A percentile compares a stretch with the other conserved stretches of the same genome.
Conservation (phyloP, 2,329 filamentous ascomycete genomes). For the Ascochyta lentis region DNA sequence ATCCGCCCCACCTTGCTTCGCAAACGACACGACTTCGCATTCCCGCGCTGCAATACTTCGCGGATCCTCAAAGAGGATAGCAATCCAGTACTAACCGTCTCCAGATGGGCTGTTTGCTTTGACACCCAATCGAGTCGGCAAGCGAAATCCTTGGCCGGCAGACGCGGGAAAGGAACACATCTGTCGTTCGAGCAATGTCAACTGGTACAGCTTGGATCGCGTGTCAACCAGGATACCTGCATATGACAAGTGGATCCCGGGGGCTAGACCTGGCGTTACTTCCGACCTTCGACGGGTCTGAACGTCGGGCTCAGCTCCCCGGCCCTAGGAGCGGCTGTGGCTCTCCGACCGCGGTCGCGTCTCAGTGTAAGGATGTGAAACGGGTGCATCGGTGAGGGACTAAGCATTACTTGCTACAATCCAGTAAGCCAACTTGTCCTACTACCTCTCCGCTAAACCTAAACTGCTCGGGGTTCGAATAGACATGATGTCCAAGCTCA, state of each 20-base stretch:
- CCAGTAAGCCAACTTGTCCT: constrained; percentile 39
- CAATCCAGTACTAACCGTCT: constrained; percentile 9
- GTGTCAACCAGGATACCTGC: constrained; percentile 38
- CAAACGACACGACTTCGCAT: constrained; percentile 8
- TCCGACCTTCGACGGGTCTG: constrained; percentile 34
- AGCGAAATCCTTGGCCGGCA: constrained; percentile 28
- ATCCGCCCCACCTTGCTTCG: constrained; percentile 30
- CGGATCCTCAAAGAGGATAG: background rate
- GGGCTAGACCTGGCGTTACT: constrained; percentile 35
- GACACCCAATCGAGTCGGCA: constrained; percentile 18
- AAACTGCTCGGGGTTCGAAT: constrained; percentile 24
- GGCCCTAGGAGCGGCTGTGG: constrained; percentile 33
- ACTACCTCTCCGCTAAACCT: constrained; percentile 30
- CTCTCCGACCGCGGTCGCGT: constrained; percentile 28
- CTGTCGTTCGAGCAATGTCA: constrained; percentile 23
- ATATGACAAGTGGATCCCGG: constrained; percentile 27
- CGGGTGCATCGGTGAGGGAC: constrained; percentile 39
- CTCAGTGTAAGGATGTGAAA: constrained; percentile 34
- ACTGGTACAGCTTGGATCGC: constrained; percentile 35
- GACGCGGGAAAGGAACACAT: constrained; percentile 36
- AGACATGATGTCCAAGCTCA: constrained; percentile 31
- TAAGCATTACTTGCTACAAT: constrained; percentile 35
- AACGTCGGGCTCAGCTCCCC: constrained; percentile 40
- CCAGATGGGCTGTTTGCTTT: background rate
- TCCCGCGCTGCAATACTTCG: constrained; percentile 2